Evolutionary conservation across 2,329 filamentous ascomycete genomes (phyloP), one percentile per base, ranked within the genome.

Genomic region (Aureobasidium sp.): DNA sequence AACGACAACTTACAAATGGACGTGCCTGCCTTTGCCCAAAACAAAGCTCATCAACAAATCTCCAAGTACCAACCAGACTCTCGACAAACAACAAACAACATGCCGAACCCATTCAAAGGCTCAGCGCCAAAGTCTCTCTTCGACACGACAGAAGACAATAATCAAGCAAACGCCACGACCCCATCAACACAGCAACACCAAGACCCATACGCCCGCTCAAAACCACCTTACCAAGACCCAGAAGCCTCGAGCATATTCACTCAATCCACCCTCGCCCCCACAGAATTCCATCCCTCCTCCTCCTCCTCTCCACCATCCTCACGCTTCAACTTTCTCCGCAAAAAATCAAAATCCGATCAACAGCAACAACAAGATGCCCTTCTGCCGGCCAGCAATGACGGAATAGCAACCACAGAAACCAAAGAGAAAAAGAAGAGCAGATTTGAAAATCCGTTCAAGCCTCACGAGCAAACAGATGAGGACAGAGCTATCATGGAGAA

Each of bases 391-490:
- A 17, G 17, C 13, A 17, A 37, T 15, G 4, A 1, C 2, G 15
- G 27, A 9, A 4, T 2, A 15, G 4, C 45, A 19, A 49, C 2
- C 8, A 19, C 31, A 23, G 21, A 51, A 23, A 7, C 8, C 1
- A 29, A 50, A 51, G 19, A 53, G 9, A 38, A 40, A 19, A 53
- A 53, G 15, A 53, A 53, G 35, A 38, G 33, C 21, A 38, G 49
- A 40, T 53, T 53, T 9, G 49, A 53, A 23, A 53, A 53, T 40
- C 49, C 49, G 9, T 53, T 53, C 35, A 53, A 53, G 23, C 21
- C 49, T 1, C 49, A 53, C 5, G 49, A 40, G 8, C 33, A 38
- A 21, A 53, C 49, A 3, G 49, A 53, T 11, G 33, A 53, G 4
- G 49, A 53, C 25, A 53, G 35, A 53, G 35, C 23, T 8, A 40